phyloP scores from a whole-genome alignment of 2,329 filamentous ascomycete species.

The Aspergillus sp. region DNA sequence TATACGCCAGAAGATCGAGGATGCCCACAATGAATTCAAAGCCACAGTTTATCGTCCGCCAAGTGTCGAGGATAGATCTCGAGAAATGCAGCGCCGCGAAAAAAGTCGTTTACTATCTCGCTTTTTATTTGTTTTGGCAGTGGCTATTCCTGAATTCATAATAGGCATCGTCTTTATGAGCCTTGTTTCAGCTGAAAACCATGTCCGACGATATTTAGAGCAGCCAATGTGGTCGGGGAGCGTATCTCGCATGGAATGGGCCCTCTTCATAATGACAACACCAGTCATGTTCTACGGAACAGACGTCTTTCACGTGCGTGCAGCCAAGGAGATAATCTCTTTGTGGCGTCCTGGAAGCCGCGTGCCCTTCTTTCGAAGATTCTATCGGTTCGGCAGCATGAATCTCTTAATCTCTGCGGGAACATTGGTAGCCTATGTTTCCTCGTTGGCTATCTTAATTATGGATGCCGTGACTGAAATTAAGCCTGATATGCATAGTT shows the following conservation, averaged over 20 bases:
- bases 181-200: conserved; percentile 63
- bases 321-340: conserved; percentile 72
- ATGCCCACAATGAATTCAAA: conserved; percentile 64
- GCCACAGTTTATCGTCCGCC: conserved; percentile 75
- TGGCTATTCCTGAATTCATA: conserved; percentile 79
- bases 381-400: conserved; percentile 96
- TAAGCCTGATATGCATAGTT: conserved; percentile 52
- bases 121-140: conserved; percentile 65
- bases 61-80: conserved; percentile 78
- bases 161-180: conserved; percentile 92
- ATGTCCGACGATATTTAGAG: conserved; percentile 66
- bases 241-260: conserved; percentile 74
- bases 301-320: conserved; percentile 78
- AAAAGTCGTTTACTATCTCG: conserved; percentile 67
- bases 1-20: conserved; percentile 68
- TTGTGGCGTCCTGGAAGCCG: conserved; percentile 77
- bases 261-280: conserved; percentile 77
- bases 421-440: conserved; percentile 82
- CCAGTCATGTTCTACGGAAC: conserved; percentile 85
- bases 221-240: conserved; percentile 66
- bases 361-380: conserved; percentile 70
- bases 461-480: conserved; percentile 47
- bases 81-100: conserved; percentile 69
- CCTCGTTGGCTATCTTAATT: conserved; percentile 76
- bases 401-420: conserved; percentile 89